A percentile compares a stretch with the other conserved stretches of the same genome.
These are phyloP conservation scores for Podospora tetraspora DNA, from an alignment of 495 filamentous ascomycete species.

Conservation along the genomic window DNA sequence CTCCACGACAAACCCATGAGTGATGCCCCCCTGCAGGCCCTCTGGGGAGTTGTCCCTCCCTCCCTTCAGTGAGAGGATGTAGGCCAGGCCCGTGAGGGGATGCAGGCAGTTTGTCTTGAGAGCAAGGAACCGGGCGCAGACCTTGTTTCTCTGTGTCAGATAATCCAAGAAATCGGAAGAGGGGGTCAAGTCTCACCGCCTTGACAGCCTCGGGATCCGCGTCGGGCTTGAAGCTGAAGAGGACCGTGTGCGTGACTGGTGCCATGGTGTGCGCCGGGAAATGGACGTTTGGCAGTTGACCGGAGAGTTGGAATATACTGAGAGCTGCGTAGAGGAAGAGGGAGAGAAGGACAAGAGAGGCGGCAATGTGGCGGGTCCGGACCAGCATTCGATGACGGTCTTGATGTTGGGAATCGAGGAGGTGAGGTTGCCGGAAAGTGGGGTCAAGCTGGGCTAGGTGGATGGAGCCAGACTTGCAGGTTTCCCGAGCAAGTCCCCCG, in stretches of 20 bases:
- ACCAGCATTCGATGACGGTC: background rate
- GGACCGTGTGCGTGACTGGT: slow-evolving; percentile 51
- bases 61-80: slow-evolving; percentile 55
- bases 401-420: background rate
- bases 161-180: no score
- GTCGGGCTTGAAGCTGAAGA: slow-evolving; percentile 56
- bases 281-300: background rate
- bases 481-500: background rate
- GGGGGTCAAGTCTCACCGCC: no score
- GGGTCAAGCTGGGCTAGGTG: no score
- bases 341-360: background rate
- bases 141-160: slow-evolving; percentile 13
- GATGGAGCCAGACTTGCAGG: no score
- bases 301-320: background rate
- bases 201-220: slow-evolving; percentile 37
- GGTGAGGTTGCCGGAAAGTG: background rate
- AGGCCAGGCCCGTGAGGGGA: slow-evolving; percentile 45
- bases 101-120: slow-evolving; percentile 46
- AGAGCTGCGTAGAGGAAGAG: background rate
- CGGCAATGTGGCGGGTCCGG: background rate
- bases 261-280: background rate
- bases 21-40: slow-evolving; percentile 54
- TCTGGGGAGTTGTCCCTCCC: slow-evolving; percentile 62
- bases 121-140: slow-evolving; percentile 25
- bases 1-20: slow-evolving; percentile 58